Conservation (phyloP, 768 basidiomycete genomes). For the Gloeopeniophorella convolvens region DNA sequence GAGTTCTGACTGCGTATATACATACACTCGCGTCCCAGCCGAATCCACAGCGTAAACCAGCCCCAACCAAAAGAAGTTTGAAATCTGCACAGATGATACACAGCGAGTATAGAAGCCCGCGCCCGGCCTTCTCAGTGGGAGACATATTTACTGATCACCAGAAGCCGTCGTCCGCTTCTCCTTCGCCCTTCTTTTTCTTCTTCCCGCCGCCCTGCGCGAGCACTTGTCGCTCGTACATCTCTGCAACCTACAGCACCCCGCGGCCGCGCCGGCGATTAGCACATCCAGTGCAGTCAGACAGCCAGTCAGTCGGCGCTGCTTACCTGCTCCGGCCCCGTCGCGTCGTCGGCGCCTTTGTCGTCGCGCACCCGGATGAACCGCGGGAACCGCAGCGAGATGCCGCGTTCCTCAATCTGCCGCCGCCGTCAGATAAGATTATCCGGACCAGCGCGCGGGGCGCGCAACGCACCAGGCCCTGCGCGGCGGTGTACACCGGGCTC, state of each 20-base stretch:
- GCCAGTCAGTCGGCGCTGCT: constrained; percentile 20
- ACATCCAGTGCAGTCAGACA: constrained; percentile 4
- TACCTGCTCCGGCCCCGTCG: constrained; percentile 90
- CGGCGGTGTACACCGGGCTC: constrained; percentile 95
- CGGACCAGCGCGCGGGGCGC: not conserved
- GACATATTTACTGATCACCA: constrained; percentile 57
- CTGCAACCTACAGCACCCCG: constrained; percentile 72
- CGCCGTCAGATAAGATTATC: constrained; percentile 4
- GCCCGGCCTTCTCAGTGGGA: not conserved
- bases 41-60: too few relatives aligned
- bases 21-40: not conserved
- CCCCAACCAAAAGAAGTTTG: not conserved
- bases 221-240: constrained; percentile 89
- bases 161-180: constrained; percentile 66
- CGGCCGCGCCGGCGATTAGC: constrained; percentile 12
- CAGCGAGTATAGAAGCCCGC: not conserved
- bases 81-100: constrained; percentile 3
- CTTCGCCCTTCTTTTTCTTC: constrained; percentile 61
- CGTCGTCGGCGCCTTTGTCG: constrained; percentile 89
- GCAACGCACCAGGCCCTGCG: constrained; percentile 71
- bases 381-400: constrained; percentile 94
- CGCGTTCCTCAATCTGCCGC: constrained; percentile 83
- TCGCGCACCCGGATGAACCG: constrained; percentile 89
- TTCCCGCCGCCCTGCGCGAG: constrained; percentile 68
- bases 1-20: not conserved